Evolutionary conservation across 2,329 filamentous ascomycete species (phyloP), one percentile per base, ranked within the genome.

Genomic region (Ciborinia camelliae): DNA sequence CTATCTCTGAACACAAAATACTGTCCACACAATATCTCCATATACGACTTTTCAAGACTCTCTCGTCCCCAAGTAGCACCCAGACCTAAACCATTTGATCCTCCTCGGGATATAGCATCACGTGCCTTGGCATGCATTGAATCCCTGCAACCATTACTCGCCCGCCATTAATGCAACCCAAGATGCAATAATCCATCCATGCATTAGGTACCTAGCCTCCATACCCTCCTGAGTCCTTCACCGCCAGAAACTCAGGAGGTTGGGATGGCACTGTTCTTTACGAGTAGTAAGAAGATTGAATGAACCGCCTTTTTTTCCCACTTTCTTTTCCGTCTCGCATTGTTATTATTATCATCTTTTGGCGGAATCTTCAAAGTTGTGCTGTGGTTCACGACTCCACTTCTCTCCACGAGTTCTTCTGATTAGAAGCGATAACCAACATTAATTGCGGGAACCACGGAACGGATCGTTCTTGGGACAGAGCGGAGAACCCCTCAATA

Each of bases 401-500:
- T n/a, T n/a, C 14, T 35, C 52, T 55, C 51, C 48, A 45, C 39
- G 51, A 57, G 30, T 30, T 39, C n/a, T 32, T 26, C 35, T 23
- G 10, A 14, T 62, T 32, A 53, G n/a, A n/a, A n/a, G n/a, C n/a
- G n/a, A n/a, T n/a, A n/a, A n/a, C n/a, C n/a, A n/a, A n/a, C n/a
- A 57, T 57, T 39, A 15, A 41, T 52, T 26, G 51, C 37, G 39
- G 26, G 41, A 26, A 35, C 26, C 14, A 15, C n/a, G 20, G 61
- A 30, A 57, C 51, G 41, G 61, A n/a, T 55, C 61, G n/a, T 63
- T 23, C 45, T 39, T 63, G 57, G 61, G 28, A 63, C 61, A 63
- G 20, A 63, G 61, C 61, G 51, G 61, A n/a, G 30, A 47, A 55
- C 51, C 59, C 48, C 59, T 62, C 59, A 39, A 37, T 32, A 20